Conservation (phyloP, 768 basidiomycete species). For the Tulasnella sp. region DNA sequence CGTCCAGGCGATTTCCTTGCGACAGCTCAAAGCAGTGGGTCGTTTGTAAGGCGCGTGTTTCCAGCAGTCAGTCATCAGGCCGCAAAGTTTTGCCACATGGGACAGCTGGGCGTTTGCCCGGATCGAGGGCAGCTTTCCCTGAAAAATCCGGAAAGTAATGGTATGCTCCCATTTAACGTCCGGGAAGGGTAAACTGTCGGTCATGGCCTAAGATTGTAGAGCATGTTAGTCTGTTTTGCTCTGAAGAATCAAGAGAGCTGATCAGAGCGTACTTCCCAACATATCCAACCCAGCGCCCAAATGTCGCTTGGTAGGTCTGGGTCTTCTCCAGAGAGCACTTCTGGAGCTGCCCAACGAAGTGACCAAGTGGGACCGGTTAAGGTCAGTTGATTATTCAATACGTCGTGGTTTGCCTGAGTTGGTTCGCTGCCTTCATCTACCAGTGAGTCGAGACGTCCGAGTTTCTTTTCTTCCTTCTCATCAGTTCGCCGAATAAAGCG, state of each 20-base stretch:
- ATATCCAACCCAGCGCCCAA: neutral
- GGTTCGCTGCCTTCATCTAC: neutral
- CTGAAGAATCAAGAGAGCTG: neutral
- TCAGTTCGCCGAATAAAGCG: neutral
- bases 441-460: neutral
- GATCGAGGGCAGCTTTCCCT: neutral
- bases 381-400: neutral
- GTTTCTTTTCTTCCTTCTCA: neutral
- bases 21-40: neutral
- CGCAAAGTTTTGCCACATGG: neutral
- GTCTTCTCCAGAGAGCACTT: neutral
- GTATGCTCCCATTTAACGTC: neutral
- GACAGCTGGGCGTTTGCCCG: neutral
- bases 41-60: neutral
- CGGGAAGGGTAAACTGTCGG: neutral
- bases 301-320: neutral
- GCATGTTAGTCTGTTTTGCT: neutral
- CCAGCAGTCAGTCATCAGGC: neutral
- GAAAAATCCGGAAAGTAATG: neutral
- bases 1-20: neutral
- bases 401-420: neutral
- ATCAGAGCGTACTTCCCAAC: neutral
- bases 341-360: neutral
- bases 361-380: neutral
- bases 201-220: neutral